A percentile compares a stretch with the other conserved stretches of the same genome.
These are phyloP conservation scores for Poa annua DNA, from an alignment of 176 grass and related monocot species.

Conservation along the genomic window DNA sequence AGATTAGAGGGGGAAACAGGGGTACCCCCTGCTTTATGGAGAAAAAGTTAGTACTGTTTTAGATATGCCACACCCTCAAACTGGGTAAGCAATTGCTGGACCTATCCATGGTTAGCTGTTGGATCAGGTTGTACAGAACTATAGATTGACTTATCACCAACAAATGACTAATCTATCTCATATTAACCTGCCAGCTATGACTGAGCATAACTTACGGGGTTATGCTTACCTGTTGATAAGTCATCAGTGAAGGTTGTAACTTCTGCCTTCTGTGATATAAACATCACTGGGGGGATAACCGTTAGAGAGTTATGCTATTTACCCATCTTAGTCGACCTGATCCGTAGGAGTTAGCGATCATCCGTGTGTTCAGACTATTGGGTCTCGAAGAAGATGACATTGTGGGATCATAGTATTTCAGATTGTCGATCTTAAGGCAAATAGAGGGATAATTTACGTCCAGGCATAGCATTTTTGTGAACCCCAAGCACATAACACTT, in stretches of 20 bases:
- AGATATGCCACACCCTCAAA: not conserved
- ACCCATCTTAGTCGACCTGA: not conserved
- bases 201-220: not conserved
- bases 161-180: not conserved
- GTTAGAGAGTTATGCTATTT: not conserved
- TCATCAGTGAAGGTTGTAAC: not conserved
- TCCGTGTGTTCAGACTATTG: not conserved
- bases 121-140: not conserved
- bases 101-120: not conserved
- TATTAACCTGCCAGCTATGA: not conserved
- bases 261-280: slow-evolving; percentile 1
- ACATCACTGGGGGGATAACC: not conserved
- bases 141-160: not conserved
- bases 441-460: not conserved
- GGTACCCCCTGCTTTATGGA: not conserved
- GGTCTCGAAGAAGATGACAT: not conserved
- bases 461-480: not conserved
- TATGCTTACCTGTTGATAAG: not conserved
- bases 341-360: not conserved
- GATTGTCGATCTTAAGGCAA: not conserved
- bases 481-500: no score
- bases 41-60: slow-evolving; percentile 6
- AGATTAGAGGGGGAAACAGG: not conserved
- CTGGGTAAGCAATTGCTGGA: slow-evolving; percentile 8
- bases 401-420: not conserved